These are phyloP conservation scores for Colletotrichum scovillei DNA, from an alignment of 2,329 filamentous ascomycete genomes.

Conservation along the genomic window DNA sequence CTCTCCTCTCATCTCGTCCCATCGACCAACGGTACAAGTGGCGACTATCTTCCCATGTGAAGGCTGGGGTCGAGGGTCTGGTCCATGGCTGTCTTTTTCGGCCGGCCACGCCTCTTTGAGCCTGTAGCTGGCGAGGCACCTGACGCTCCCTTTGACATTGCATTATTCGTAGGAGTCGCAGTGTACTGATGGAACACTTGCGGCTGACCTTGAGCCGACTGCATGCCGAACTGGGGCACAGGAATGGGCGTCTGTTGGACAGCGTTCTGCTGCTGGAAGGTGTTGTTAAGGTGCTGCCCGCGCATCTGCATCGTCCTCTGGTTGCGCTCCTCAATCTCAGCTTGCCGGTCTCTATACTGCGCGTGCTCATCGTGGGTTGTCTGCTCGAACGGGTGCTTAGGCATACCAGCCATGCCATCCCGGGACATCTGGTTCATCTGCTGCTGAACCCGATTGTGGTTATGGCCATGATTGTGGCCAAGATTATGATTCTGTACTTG, in stretches of 20 bases:
- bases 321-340: constrained; percentile 21
- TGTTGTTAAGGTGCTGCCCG: constrained; percentile 32
- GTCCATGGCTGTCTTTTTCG: constrained; percentile 33
- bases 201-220: constrained; percentile 12
- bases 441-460: constrained; percentile 20
- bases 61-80: constrained; percentile 26
- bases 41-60: constrained; percentile 21
- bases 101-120: constrained; percentile 35
- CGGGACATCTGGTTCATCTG: constrained; percentile 35
- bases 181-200: constrained; percentile 36
- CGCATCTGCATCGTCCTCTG: constrained; percentile 31
- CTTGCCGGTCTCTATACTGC: constrained; percentile 34
- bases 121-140: constrained; percentile 18
- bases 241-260: constrained; percentile 37
- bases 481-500: constrained; percentile 26
- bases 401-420: constrained; percentile 28
- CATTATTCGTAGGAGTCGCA: constrained; percentile 15
- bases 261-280: constrained; percentile 29
- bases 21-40: too few relatives aligned
- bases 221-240: constrained; percentile 37
- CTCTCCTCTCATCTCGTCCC: not conserved
- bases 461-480: constrained; percentile 10
- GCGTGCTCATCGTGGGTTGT: constrained; percentile 34
- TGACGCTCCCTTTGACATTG: constrained; percentile 9
- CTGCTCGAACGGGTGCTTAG: constrained; percentile 36